Evolutionary conservation across 2,329 filamentous ascomycete species (phyloP).

Genomic region (Phialophora chinensis): DNA sequence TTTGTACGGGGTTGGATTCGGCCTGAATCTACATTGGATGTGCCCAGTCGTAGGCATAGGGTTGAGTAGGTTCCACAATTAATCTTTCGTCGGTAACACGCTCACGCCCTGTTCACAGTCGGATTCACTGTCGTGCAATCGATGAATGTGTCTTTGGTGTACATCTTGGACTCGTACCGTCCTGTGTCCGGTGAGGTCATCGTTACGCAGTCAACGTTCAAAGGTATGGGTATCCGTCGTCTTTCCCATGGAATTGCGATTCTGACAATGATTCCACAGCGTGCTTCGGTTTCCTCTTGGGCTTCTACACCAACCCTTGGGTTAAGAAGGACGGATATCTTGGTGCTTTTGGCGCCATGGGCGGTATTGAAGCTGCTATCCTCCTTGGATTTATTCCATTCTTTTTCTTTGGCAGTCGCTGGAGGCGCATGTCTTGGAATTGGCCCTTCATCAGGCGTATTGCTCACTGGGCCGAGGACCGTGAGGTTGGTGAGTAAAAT

Average conservation of each 20-base stretch:
- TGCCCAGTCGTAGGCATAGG: conserved; percentile 4
- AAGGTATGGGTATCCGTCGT: conserved; percentile 15
- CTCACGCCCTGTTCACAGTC: conserved; percentile 4
- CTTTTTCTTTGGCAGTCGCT: conserved; percentile 5
- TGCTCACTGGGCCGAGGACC: conserved; percentile 13
- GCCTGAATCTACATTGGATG: conserved; percentile 13
- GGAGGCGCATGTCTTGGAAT: conserved; percentile 7
- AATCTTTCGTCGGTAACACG: neutral
- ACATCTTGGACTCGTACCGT: conserved; percentile 14
- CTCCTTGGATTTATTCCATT: conserved; percentile 2
- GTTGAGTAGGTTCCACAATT: conserved; percentile 7
- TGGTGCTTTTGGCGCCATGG: conserved; percentile 18
- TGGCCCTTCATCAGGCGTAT: conserved; percentile 15
- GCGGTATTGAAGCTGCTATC: conserved; percentile 7
- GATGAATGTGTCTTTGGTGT: conserved; percentile 16
- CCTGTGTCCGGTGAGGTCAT: conserved; percentile 18
- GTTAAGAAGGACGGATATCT: conserved; percentile 11
- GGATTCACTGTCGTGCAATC: conserved; percentile 16
- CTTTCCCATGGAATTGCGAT: no score
- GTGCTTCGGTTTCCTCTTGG: conserved; percentile 14
- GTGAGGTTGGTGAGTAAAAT: conserved; percentile 16
- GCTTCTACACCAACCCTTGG: conserved; percentile 22
- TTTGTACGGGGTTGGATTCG: conserved; percentile 9
- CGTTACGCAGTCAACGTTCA: conserved; percentile 18
- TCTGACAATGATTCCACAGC: no score